Evolutionary conservation across 2,329 filamentous ascomycete species (phyloP), one percentile per base, ranked within the genome.

Genomic region (Colletotrichum scovillei): DNA sequence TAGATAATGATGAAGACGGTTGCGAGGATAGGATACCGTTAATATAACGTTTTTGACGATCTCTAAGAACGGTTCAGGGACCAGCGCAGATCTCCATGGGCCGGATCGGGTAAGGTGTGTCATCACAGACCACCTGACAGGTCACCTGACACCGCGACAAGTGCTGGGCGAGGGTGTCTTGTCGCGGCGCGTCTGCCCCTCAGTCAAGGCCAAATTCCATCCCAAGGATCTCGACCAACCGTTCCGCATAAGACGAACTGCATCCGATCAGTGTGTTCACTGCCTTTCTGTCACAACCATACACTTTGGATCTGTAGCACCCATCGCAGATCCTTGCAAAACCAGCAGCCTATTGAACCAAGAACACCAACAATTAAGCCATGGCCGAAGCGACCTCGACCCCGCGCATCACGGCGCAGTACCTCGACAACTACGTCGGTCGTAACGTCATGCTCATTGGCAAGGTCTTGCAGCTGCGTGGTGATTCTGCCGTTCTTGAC

Each of bases 371-470:
- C 9, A 30, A n/a, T 53, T 5, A 69, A n/a, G 3, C n/a, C 60
- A 96, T 96, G 93, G 88, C 82, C 16, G 83, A 95, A 80, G 86
- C 92, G 78, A 92, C 86, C 73, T 88, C 88, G 30, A 90, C 95
- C 62, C 96, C 97, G 35, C 95, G 97, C 82, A 91, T 98, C 81
- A 94, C 94, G 60, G 93, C 93, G 66, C 85, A 88, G 53, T 93
- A 96, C 84, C 92, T 98, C 71, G 91, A 95, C 80, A 88, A 88
- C 79, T 97, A 95, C 85, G 88, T 92, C 76, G 87, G 88, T 76
- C 89, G 90, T 76, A 94, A 93, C 75, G 94, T 98, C 75, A 95
- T 95, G 78, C 87, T 98, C 68, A 88, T 97, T 5, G 97, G 97
- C 78, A 95, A 93, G 78, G 95, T 98, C 59, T 89, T 90, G 4